phyloP scores from a whole-genome alignment of 805 yeast species.

The Yarrowia sp. region DNA sequence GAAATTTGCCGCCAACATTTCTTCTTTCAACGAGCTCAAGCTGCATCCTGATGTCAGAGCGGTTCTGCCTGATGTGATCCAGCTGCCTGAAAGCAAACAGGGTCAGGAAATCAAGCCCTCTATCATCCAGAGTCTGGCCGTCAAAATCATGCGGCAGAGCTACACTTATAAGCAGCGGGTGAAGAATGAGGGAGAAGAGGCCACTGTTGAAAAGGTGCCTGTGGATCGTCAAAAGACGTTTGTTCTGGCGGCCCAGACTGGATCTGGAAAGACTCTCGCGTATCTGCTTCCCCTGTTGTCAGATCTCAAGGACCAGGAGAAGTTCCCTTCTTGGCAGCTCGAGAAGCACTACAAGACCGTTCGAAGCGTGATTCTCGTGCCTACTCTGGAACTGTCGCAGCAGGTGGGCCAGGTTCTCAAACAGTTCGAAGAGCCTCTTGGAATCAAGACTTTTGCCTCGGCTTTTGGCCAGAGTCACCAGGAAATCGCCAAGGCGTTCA shows the following conservation, averaged over 20 bases:
- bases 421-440: slow-evolving; percentile 41
- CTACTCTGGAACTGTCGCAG: slow-evolving; percentile 86
- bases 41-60: slow-evolving; percentile 71
- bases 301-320: slow-evolving; percentile 65
- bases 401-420: slow-evolving; percentile 66
- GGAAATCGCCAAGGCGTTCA: slow-evolving; percentile 40
- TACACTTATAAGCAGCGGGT: slow-evolving; percentile 42
- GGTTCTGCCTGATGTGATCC: slow-evolving; percentile 52
- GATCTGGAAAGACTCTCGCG: slow-evolving; percentile 96
- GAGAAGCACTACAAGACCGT: slow-evolving; percentile 55
- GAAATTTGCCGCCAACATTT: slow-evolving; percentile 54
- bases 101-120: slow-evolving; percentile 59
- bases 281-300: slow-evolving; percentile 80
- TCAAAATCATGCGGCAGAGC: slow-evolving; percentile 60
- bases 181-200: slow-evolving; percentile 40
- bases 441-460: slow-evolving; percentile 29
- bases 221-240: slow-evolving; percentile 56
- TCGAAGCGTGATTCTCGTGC: slow-evolving; percentile 78
- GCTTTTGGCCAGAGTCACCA: slow-evolving; percentile 33
- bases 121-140: slow-evolving; percentile 82
- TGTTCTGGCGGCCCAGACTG: slow-evolving; percentile 97
- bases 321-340: slow-evolving; percentile 51
- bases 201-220: slow-evolving; percentile 42
- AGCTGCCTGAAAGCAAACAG: slow-evolving; percentile 56
- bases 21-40: slow-evolving; percentile 69